These are phyloP conservation scores for Globisporangium middletonii DNA, from an alignment of 352 stramenopile genomes.

Conservation along the genomic window DNA sequence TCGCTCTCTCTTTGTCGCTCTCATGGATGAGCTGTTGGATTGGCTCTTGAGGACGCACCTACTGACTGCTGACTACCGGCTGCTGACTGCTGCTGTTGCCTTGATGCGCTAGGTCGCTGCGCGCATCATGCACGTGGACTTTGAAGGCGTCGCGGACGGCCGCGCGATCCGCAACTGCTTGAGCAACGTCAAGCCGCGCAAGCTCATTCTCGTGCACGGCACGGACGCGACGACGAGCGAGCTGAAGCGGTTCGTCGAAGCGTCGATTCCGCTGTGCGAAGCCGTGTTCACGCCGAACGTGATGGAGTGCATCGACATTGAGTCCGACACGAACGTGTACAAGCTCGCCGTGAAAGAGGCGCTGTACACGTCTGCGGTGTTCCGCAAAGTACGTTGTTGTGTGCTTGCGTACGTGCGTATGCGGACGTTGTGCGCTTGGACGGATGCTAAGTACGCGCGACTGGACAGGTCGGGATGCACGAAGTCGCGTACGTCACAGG, in stretches of 20 bases:
- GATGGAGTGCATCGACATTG: constrained; percentile 89
- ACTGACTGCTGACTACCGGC: too few relatives aligned
- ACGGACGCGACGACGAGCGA: constrained; percentile 76
- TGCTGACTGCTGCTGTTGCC: not conserved
- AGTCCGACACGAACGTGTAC: constrained; percentile 88
- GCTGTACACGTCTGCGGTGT: constrained; percentile 76
- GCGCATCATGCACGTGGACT: constrained; percentile 78
- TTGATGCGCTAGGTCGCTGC: constrained; percentile 41
- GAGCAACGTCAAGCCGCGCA: constrained; percentile 85
- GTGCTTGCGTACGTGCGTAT: too few relatives aligned
- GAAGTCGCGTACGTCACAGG: constrained; percentile 86
- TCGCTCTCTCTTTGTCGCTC: not conserved
- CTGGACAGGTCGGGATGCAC: constrained; percentile 61
- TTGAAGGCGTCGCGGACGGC: constrained; percentile 78
- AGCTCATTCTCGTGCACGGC: constrained; percentile 84
- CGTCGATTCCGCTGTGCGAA: constrained; percentile 78
- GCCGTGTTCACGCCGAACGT: constrained; percentile 82
- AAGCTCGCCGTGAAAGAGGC: constrained; percentile 85
- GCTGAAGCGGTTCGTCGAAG: constrained; percentile 81
- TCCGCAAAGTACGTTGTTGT: constrained; percentile 58
- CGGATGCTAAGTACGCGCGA: too few relatives aligned
- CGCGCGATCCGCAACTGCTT: constrained; percentile 85
- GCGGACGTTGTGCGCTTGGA: too few relatives aligned
- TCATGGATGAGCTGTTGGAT: not conserved
- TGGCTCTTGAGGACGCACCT: not conserved